Evolutionary conservation across 148 eudicot genomes (phyloP), one percentile per base, ranked within the genome.

Genomic region (Camellia japonica): DNA sequence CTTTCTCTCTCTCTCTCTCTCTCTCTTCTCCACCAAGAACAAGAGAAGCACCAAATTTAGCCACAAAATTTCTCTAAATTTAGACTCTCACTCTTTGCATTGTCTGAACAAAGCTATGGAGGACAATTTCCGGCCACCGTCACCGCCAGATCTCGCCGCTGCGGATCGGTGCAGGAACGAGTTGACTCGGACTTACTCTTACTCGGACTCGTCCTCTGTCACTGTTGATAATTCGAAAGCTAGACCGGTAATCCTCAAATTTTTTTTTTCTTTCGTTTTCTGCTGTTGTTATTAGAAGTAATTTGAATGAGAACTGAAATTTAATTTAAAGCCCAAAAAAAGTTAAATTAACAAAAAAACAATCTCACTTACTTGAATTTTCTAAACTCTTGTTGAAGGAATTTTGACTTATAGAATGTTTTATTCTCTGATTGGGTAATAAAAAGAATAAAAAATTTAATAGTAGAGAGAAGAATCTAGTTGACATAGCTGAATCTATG

Each of bases 181-280:
- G 69, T 80, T 80, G 86, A 80, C 79, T 71, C 86, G 52, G 66
- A 49, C 49, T 20, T 52, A 59, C 75, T 44, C 49, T 20, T 52
- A 59, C 75, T 73, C 85, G 19, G 66, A 41, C 51, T 64, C 79
- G 42, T 83, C 82, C 3, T 58, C 82, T 30, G 41, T 83, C 74
- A 67, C 79, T 12, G 71, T 20, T 23, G 68, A 75, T 63, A 38
- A 51, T 61, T 83, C 66, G 73, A 63, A 80, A 46, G 59, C 42
- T 3, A 54, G 8, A 47, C 46, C 65, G 71, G 85, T 79, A 83
- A 64, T 38, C 5, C 41, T 47, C 30, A 16, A 16, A 16, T 6
- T 12, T 5, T 64, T 51, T 30, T 46, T 19, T 8, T 71, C 19
- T 19, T 49, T 47, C 2, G 1, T 0, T 51, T 52, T 5, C 41